Conservation (phyloP, 164 flowering plant genomes). For the Tetrastigma voinierianum region DNA sequence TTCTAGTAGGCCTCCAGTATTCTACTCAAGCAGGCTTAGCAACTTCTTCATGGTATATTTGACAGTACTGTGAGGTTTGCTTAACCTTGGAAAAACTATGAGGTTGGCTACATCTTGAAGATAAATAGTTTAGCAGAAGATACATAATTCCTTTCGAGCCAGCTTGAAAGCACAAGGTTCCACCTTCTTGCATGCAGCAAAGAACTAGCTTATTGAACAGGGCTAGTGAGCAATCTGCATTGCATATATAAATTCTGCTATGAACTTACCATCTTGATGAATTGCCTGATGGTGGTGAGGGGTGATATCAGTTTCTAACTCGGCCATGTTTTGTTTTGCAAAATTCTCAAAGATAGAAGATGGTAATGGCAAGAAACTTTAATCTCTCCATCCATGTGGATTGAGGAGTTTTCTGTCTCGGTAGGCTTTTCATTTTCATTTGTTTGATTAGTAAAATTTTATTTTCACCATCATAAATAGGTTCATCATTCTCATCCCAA, state of each 20-base stretch:
- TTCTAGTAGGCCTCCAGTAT: conserved; percentile 36
- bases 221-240: conserved; percentile 63
- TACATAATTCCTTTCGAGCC: conserved; percentile 76
- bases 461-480: too few species aligned
- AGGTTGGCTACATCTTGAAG: conserved; percentile 36
- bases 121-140: conserved; percentile 63
- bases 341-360: conserved; percentile 94
- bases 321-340: conserved; percentile 82
- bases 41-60: conserved; percentile 79
- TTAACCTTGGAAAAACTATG: conserved; percentile 62
- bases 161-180: conserved; percentile 79
- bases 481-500: too few species aligned
- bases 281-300: conserved; percentile 48
- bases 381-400: too few species aligned
- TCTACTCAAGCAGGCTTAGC: conserved; percentile 54
- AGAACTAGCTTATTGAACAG: conserved; percentile 83
- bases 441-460: too few species aligned
- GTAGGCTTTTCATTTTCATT: too few species aligned
- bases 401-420: too few species aligned
- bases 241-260: conserved; percentile 65
- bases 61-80: conserved; percentile 84
- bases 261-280: conserved; percentile 48
- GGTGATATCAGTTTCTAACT: conserved; percentile 77
- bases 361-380: too few species aligned
- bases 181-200: conserved; percentile 88